phyloP scores from a whole-genome alignment of 495 filamentous ascomycete genomes.

The Podospora sp. region DNA sequence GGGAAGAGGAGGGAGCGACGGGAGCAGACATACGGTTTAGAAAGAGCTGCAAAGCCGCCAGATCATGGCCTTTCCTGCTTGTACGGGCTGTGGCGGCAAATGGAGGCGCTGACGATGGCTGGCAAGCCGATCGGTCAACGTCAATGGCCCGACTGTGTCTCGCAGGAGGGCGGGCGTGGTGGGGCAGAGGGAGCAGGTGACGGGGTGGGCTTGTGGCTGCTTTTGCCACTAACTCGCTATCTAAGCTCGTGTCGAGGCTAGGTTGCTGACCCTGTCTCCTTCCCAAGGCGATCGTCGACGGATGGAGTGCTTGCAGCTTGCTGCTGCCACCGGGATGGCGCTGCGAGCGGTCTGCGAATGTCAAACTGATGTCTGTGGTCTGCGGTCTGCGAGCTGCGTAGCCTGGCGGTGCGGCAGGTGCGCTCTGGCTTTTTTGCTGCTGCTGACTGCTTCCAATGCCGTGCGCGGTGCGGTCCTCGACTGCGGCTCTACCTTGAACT shows the following conservation, averaged over 20 bases:
- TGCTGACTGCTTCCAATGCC: neutral
- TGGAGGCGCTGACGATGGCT: slow-evolving; percentile 22
- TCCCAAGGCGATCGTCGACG: neutral
- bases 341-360: slow-evolving; percentile 3
- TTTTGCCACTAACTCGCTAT: slow-evolving; percentile 18
- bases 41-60: slow-evolving; percentile 29
- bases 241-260: slow-evolving; percentile 19
- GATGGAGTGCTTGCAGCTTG: neutral
- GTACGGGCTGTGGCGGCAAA: slow-evolving; percentile 34
- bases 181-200: slow-evolving; percentile 28
- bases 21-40: slow-evolving; percentile 26
- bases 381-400: slow-evolving; percentile 3
- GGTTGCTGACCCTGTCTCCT: slow-evolving; percentile 16
- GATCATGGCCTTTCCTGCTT: slow-evolving; percentile 31
- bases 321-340: neutral
- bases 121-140: slow-evolving; percentile 16
- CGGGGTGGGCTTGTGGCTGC: slow-evolving; percentile 24
- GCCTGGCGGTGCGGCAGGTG: neutral
- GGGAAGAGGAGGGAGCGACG: neutral
- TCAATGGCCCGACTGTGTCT: slow-evolving; percentile 17
- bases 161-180: slow-evolving; percentile 21
- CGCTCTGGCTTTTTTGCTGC: neutral
- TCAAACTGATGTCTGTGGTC: no score
- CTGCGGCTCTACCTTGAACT: slow-evolving; percentile 4
- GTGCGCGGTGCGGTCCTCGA: neutral